Conservation (phyloP, 257 asterid species). For the Prunella vulgaris region DNA sequence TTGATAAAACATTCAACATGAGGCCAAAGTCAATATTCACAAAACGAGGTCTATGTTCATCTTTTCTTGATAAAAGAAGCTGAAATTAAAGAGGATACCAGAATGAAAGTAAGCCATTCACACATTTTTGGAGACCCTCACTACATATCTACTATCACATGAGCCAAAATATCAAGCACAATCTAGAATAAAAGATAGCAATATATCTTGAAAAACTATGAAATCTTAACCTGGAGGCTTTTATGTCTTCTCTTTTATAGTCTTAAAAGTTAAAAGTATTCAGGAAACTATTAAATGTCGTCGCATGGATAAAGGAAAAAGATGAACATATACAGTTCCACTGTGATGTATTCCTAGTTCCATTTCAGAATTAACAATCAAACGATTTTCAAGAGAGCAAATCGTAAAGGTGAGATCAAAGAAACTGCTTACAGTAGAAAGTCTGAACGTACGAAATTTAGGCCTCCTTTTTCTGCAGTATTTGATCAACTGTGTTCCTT, state of each 20-base stretch:
- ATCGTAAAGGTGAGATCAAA: not conserved
- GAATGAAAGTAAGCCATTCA: not conserved
- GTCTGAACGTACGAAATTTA: constrained; percentile 74
- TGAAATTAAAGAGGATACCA: not conserved
- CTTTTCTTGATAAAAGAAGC: not conserved
- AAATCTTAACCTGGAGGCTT: not conserved
- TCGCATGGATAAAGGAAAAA: not conserved
- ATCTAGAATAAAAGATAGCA: not conserved
- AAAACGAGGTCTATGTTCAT: not conserved
- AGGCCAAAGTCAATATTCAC: not conserved
- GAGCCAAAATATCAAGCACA: not conserved
- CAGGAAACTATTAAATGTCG: not conserved
- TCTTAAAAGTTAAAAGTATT: not conserved
- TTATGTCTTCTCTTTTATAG: constrained; percentile 7
- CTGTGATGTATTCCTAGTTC: not conserved
- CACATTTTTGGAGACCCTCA: not conserved
- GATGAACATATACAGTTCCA: not conserved
- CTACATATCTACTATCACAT: not conserved
- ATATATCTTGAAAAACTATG: not conserved
- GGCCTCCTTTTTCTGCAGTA: constrained; percentile 92
- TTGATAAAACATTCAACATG: not conserved
- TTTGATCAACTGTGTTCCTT: constrained; percentile 83
- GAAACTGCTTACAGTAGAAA: constrained; percentile 67
- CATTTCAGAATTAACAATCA: not conserved
- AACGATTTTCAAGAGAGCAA: not conserved